A percentile compares a stretch with the other conserved stretches of the same genome.
These are phyloP conservation scores for Terfezia boudieri DNA, from an alignment of 495 filamentous ascomycete genomes.

Conservation along the genomic window DNA sequence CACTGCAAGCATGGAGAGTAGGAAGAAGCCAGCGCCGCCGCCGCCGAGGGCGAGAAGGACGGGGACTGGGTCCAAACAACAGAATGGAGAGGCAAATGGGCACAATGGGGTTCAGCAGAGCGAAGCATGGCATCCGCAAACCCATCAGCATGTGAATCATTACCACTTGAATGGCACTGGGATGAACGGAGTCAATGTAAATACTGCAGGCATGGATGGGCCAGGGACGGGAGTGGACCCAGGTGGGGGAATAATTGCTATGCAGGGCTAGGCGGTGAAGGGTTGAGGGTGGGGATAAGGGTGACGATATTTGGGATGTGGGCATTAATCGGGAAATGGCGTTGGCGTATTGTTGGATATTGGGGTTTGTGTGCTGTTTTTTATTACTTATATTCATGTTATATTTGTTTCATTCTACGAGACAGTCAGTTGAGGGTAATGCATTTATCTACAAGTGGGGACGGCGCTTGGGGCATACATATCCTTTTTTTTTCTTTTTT, in stretches of 20 bases:
- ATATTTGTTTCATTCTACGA: background rate
- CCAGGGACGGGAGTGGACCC: background rate
- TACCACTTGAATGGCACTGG: background rate
- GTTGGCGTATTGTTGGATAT: background rate
- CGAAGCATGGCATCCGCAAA: background rate
- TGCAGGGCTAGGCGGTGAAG: background rate
- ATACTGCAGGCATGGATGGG: background rate
- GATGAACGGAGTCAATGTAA: background rate
- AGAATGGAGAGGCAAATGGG: constrained; percentile 18
- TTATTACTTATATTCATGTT: background rate
- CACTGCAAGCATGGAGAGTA: too few relatives aligned
- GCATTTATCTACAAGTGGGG: too few relatives aligned
- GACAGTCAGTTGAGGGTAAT: too few relatives aligned
- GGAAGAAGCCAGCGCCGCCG: constrained; percentile 73
- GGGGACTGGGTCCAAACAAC: too few relatives aligned
- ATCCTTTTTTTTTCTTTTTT: too few relatives aligned
- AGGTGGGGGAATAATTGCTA: background rate
- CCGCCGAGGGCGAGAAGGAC: constrained; percentile 78
- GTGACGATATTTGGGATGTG: background rate
- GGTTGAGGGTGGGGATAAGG: too few relatives aligned
- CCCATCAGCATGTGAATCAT: background rate
- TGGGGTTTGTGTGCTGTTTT: background rate
- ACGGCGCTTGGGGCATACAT: too few relatives aligned
- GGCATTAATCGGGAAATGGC: background rate
- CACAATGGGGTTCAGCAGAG: background rate